These are phyloP conservation scores for Vaccinium myrtillus DNA, from an alignment of 148 eudicot genomes.

Conservation along the genomic window DNA sequence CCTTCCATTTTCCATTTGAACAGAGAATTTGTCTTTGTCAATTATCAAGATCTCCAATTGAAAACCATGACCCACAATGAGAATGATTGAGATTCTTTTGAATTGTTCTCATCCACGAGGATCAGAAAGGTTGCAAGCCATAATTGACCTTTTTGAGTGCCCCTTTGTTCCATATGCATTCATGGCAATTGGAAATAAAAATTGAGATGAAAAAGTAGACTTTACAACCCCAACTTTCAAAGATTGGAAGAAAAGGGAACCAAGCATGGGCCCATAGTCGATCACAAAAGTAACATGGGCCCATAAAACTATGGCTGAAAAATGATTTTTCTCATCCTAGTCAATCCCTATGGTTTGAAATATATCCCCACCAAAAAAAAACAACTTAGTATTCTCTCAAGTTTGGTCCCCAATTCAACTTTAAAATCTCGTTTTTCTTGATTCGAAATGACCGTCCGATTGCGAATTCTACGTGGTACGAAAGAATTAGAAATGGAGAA, in stretches of 20 bases:
- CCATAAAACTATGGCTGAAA: neutral
- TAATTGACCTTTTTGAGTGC: neutral
- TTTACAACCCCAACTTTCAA: constrained; percentile 14
- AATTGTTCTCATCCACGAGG: constrained; percentile 2
- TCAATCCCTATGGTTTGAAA: neutral
- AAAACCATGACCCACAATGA: constrained; percentile 3
- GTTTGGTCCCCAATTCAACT: neutral
- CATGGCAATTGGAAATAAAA: neutral
- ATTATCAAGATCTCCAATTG: constrained; percentile 7
- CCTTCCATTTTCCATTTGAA: neutral
- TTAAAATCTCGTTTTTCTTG: neutral
- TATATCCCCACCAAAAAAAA: too few species aligned
- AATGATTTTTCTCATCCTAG: neutral
- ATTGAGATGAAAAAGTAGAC: neutral
- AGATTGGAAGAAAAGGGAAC: neutral
- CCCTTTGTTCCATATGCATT: neutral
- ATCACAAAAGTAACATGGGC: neutral
- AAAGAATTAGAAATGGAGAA: neutral
- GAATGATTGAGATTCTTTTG: constrained; percentile 11
- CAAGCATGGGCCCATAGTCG: constrained; percentile 1
- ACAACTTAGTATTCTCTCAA: neutral
- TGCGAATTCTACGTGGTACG: neutral
- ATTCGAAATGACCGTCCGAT: neutral
- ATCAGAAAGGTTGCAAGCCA: neutral
- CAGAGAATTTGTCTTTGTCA: neutral